These are phyloP conservation scores for Aureobasidium sp. DNA, from an alignment of 2,329 filamentous ascomycete species.

Conservation along the genomic window DNA sequence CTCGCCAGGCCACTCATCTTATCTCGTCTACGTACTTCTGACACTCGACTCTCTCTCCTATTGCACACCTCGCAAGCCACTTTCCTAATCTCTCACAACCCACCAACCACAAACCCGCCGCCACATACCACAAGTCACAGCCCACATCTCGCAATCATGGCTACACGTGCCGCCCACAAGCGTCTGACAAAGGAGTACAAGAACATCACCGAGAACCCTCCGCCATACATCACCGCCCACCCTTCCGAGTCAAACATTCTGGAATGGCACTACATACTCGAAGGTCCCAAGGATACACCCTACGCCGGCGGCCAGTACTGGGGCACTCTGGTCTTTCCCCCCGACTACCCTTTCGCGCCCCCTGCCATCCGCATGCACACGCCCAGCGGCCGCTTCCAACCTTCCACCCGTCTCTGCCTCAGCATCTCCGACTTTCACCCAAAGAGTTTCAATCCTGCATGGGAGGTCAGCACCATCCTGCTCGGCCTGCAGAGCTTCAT, in stretches of 20 bases:
- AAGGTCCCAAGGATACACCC: slow-evolving; percentile 85
- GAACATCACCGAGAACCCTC: slow-evolving; percentile 29
- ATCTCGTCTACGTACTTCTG: slow-evolving; percentile 2
- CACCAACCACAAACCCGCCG: background rate
- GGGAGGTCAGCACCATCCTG: slow-evolving; percentile 95
- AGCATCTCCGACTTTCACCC: slow-evolving; percentile 98
- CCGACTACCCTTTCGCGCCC: slow-evolving; percentile 94
- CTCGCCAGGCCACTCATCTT: background rate
- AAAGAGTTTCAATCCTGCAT: slow-evolving; percentile 95
- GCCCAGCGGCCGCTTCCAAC: slow-evolving; percentile 89
- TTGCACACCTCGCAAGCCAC: background rate
- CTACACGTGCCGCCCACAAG: slow-evolving; percentile 34
- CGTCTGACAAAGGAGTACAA: slow-evolving; percentile 33
- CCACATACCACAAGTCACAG: background rate
- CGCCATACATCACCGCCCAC: slow-evolving; percentile 29
- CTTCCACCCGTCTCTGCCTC: slow-evolving; percentile 83
- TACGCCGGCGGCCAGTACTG: slow-evolving; percentile 96
- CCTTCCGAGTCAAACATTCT: slow-evolving; percentile 30
- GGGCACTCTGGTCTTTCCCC: slow-evolving; percentile 91
- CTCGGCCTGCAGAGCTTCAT: slow-evolving; percentile 94
- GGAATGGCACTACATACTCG: slow-evolving; percentile 59
- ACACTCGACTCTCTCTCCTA: background rate
- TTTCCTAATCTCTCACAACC: background rate
- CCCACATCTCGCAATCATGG: slow-evolving; percentile 24
- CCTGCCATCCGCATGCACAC: slow-evolving; percentile 99